A percentile compares a stretch with the other conserved stretches of the same genome.
phyloP scores from a whole-genome alignment of 345 rosid species.

The Theobroma cacao region DNA sequence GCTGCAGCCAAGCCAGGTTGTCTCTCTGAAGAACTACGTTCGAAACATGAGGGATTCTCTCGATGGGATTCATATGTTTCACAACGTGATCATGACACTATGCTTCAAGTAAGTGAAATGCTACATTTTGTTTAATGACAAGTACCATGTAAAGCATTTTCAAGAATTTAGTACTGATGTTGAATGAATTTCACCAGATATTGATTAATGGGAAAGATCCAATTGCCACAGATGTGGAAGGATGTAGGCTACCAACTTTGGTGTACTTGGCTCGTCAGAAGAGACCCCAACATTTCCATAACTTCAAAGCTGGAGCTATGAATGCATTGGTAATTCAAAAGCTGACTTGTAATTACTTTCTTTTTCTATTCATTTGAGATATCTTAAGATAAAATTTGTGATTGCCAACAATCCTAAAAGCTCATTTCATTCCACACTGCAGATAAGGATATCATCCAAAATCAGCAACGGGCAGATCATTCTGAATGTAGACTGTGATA shows the following conservation, averaged over 20 bases:
- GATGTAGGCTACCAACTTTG: slow-evolving; percentile 47
- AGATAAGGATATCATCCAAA: slow-evolving; percentile 69
- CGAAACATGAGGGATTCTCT: slow-evolving; percentile 41
- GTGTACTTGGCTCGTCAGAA: slow-evolving; percentile 82
- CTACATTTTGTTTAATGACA: neutral
- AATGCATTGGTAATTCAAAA: slow-evolving; percentile 86
- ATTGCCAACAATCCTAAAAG: too few relatives aligned
- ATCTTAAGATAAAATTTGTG: too few relatives aligned
- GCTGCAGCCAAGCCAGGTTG: slow-evolving; percentile 21
- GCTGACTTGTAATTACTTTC: too few relatives aligned
- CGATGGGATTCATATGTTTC: slow-evolving; percentile 51
- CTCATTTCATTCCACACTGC: too few relatives aligned
- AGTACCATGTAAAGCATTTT: neutral
- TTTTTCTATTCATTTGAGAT: too few relatives aligned
- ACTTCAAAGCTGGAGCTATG: slow-evolving; percentile 91
- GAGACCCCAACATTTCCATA: slow-evolving; percentile 58
- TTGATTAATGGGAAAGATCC: slow-evolving; percentile 47
- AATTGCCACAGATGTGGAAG: slow-evolving; percentile 29
- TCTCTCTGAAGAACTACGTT: slow-evolving; percentile 36
- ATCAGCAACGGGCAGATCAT: slow-evolving; percentile 57
- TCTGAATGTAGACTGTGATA: slow-evolving; percentile 79
- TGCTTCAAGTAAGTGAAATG: slow-evolving; percentile 49
- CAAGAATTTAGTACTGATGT: neutral
- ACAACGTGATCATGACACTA: slow-evolving; percentile 47
- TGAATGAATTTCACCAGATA: slow-evolving; percentile 32